Conservation (phyloP, 371 early-diverging fungal genomes). For the Actinomortierella wolfii region DNA sequence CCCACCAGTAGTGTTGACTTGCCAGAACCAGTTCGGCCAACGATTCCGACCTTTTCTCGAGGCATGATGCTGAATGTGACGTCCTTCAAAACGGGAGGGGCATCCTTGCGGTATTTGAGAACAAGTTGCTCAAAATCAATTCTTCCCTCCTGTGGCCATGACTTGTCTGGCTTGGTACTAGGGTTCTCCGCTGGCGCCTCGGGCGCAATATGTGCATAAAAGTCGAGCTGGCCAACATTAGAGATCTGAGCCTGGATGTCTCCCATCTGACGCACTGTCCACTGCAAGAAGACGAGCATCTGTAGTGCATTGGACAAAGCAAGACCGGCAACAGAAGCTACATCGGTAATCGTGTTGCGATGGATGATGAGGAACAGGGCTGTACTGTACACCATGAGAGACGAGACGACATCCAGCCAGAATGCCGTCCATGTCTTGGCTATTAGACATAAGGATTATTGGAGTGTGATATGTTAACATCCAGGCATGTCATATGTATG, state of each 20-base stretch:
- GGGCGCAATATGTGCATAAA: slow-evolving; percentile 55
- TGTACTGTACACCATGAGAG: slow-evolving; percentile 61
- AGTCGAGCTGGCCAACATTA: slow-evolving; percentile 57
- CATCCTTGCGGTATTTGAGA: slow-evolving; percentile 60
- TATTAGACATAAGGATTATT: slow-evolving; percentile 46
- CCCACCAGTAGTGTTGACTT: slow-evolving; percentile 72
- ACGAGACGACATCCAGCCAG: slow-evolving; percentile 63
- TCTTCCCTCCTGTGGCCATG: slow-evolving; percentile 65
- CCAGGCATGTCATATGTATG: no score
- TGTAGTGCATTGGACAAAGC: slow-evolving; percentile 71
- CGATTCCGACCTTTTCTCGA: slow-evolving; percentile 74
- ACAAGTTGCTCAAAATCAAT: slow-evolving; percentile 41
- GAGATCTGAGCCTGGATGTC: slow-evolving; percentile 62
- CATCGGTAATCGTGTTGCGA: slow-evolving; percentile 12
- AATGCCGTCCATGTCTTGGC: slow-evolving; percentile 58
- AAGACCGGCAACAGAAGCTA: slow-evolving; percentile 59
- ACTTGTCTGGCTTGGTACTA: slow-evolving; percentile 23
- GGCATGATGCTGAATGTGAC: slow-evolving; percentile 61
- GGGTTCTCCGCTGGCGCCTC: slow-evolving; percentile 53
- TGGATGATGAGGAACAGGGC: slow-evolving; percentile 55
- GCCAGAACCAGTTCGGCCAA: slow-evolving; percentile 79
- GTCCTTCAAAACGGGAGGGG: slow-evolving; percentile 61
- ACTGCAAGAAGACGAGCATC: slow-evolving; percentile 71
- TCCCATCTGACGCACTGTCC: slow-evolving; percentile 63
- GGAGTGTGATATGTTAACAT: no score